Evolutionary conservation across 495 filamentous ascomycete species (phyloP), one percentile per base, ranked within the genome.

Genomic region (Tuber magnatum): DNA sequence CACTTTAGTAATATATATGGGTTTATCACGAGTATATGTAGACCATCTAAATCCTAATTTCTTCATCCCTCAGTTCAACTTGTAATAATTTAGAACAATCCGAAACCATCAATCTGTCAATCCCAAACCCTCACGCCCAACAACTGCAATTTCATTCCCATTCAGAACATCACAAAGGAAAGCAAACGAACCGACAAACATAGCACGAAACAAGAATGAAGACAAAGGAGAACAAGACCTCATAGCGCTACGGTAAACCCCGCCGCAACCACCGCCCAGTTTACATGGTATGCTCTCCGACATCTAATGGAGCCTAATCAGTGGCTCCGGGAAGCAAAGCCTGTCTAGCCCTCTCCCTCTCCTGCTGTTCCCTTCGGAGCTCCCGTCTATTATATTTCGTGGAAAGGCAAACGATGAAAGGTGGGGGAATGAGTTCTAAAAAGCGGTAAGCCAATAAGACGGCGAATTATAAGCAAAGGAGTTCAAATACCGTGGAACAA

Each of bases 401-500:
- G 16, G 56, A 14, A 65, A 65, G 56, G 32, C 56, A 65, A 65
- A 65, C 35, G 14, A 65, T 35, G 28, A 65, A 65, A 35, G 56
- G 56, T 32, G 56, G 56, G 7, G 56, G 56, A 65, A 12, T 65
- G 56, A 65, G 56, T 65, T 65, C 56, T 65, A 65, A 35, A 65
- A 35, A 65, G 35, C 44, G 20, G 35, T 32, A 18, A 35, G 28
- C 8, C 32, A 35, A 35, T 65, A 7, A 65, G 35, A 65, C 28
- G 10, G 14, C 28, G 56, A 61, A n/a, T 35, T 18, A 14, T 7
- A 20, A 35, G 14, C 56, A 65, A 65, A 65, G 56, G 4, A 28
- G 28, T 35, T 65, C 3, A 65, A 65, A n/a, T 77, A 79, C 77
- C 93, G 85, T 99, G 98, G 87, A 97, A 99, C 73, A 99, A 81